Base-by-base conservation (phyloP, 331 rosid species). In the Telfairia occidentalis region DNA sequence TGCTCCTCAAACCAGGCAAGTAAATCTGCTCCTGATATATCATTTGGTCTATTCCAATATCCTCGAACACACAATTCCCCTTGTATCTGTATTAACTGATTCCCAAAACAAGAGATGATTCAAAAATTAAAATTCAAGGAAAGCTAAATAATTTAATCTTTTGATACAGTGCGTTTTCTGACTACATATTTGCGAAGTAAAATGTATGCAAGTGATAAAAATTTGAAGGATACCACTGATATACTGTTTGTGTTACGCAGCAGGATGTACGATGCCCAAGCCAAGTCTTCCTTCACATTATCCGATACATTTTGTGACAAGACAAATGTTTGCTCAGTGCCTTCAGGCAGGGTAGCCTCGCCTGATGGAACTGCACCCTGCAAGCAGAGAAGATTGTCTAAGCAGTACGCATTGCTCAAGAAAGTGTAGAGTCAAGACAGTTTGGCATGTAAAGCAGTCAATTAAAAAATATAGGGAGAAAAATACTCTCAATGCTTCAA, bases 221-320 rank as follows among this genome's bases (percentile, higher is more conserved):
- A 37, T 5, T 52, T 28, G 73, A 5, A 54, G 38, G 52, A 54
- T 87, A 92, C 99, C 87, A 59, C 90, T 43, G 92, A 80, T 53
- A 86, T 69, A 60, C 96, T 83, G 79, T 83, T 91, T 72, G 96
- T 88, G 79, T 87, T 94, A 61, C 96, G 92, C 80, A 94, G 78
- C 80, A 91, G 74, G 80, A 91, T 73, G 71, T 91, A 91, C 1
- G 96, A 88, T 28, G 96, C 87, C 98, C 97, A 91, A 80, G 98
- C 97, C 72, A 94, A 67, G 74, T 91, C 96, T 75, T 94, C 97
- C 86, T 87, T 88, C 77, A 66, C 55, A 82, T 79, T 76, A 78
- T 87, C 79, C 37, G 73, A 81, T 38, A 86, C 78, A 74, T 76
- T 85, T 30, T 81, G 53, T 11, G 98, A 87, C 86, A 94, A 80